Evolutionary conservation across 2,329 filamentous ascomycete genomes (phyloP).

Genomic region (Paecilomyces dactylethromorphus): DNA sequence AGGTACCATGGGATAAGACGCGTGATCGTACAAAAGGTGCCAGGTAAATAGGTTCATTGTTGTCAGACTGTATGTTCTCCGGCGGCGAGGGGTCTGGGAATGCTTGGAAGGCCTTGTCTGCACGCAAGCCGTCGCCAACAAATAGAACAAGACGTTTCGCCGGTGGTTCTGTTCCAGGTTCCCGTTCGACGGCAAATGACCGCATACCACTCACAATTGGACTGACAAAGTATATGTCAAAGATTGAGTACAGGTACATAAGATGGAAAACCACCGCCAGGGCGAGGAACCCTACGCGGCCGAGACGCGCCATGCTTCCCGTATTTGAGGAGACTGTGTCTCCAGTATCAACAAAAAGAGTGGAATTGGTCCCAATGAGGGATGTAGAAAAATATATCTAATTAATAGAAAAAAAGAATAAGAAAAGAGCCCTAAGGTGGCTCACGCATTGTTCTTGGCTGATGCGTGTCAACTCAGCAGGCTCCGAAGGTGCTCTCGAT

Average conservation of each 20-base stretch:
- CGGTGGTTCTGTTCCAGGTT: slow-evolving; percentile 58
- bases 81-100: slow-evolving; percentile 76
- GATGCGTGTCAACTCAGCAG: not conserved
- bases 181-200: slow-evolving; percentile 64
- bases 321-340: not conserved
- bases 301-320: slow-evolving; percentile 44
- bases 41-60: slow-evolving; percentile 60
- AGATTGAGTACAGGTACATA: slow-evolving; percentile 90
- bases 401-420: slow-evolving; percentile 13
- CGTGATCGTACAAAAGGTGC: slow-evolving; percentile 87
- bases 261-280: slow-evolving; percentile 89
- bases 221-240: slow-evolving; percentile 98
- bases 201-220: slow-evolving; percentile 95
- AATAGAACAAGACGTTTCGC: slow-evolving; percentile 88
- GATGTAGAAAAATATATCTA: not conserved
- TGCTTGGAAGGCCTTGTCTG: slow-evolving; percentile 94
- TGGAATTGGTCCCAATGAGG: slow-evolving; percentile 13
- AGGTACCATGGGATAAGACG: slow-evolving; percentile 83
- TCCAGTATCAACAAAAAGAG: slow-evolving; percentile 10
- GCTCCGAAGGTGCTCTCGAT: not conserved
- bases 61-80: slow-evolving; percentile 15
- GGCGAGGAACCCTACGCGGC: slow-evolving; percentile 75
- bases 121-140: slow-evolving; percentile 93
- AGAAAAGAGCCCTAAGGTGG: slow-evolving; percentile 2
- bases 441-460: not conserved